Evolutionary conservation across 257 asterid genomes (phyloP), one percentile per base, ranked within the genome.

Genomic region (Salvia hispanica): DNA sequence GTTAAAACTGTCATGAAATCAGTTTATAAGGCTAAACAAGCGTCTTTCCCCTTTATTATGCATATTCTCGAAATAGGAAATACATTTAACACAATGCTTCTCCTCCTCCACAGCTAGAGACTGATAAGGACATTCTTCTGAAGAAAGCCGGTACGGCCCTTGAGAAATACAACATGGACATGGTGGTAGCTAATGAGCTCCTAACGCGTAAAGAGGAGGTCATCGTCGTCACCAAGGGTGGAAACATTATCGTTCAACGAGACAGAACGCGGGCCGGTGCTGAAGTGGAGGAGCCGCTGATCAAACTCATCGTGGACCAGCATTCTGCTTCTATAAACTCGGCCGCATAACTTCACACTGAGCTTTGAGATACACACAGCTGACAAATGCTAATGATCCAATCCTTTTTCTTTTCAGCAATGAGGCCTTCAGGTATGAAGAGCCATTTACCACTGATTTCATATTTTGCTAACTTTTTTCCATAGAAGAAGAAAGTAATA

Each of bases 131-230:
- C 76, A 91, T 94, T 72, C 96, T 94, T 31, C 74, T 94, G 58
- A 91, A 77, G 63, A 94, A 91, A 82, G 99, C 97, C 43, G 76
- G 71, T 64, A 72, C 58, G 85, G 99, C 99, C 18, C 94, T 94
- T 25, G 76, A 67, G 53, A 91, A 78, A 85, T 83, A 91, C 71
- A 63, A 87, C 37, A 85, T 94, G 88, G 90, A 94, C 72, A 79
- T 91, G 95, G 97, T 94, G 45, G 84, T 94, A 9, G 97, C 97
- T n/a, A 94, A 94, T 44, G 96, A 94, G 85, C 96, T 94, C 63
- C 75, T 80, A 52, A 94, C 95, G 14, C 95, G 96, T 16, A 88
- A 91, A 75, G 96, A 94, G 68, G 96, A 91, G 79, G 97, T 94
- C 66, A 70, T 77, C 9, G 95, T 91, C 11, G 95, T 94, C 59